phyloP scores from a whole-genome alignment of 2,329 filamentous ascomycete species.

The Zymoseptoria tritici region DNA sequence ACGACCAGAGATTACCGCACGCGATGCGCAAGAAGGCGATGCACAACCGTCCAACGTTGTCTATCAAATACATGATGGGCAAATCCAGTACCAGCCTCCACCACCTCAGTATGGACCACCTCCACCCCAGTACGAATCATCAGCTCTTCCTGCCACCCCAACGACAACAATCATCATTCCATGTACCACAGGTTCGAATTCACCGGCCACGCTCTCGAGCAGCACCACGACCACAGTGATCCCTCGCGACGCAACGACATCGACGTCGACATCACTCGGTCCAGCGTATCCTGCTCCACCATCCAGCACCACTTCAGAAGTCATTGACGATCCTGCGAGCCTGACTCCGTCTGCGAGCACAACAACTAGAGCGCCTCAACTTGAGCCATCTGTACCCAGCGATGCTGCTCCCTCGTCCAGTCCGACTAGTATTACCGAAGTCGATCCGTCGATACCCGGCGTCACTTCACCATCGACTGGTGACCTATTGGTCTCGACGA shows the following conservation, averaged over 20 bases:
- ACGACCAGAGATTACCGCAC: background rate
- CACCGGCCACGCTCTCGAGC: background rate
- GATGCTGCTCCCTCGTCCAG: background rate
- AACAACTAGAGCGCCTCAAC: background rate
- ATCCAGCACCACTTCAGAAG: background rate
- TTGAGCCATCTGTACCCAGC: background rate
- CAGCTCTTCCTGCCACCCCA: slow-evolving; percentile 2
- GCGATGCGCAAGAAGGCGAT: background rate
- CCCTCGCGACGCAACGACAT: background rate
- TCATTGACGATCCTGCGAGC: background rate
- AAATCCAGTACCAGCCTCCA: slow-evolving; percentile 3
- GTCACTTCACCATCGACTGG: background rate
- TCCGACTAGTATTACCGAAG: background rate
- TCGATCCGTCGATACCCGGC: background rate
- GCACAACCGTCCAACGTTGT: slow-evolving; percentile 1
- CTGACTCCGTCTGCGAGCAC: background rate
- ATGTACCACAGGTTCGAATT: background rate
- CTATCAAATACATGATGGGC: slow-evolving; percentile 12
- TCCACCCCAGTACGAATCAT: background rate
- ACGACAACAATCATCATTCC: background rate
- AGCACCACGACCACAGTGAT: background rate
- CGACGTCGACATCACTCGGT: background rate
- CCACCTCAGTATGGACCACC: slow-evolving; percentile 1
- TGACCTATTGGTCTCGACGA: background rate
- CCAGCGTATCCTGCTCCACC: background rate